These are phyloP conservation scores for Chrysanthemum makinoi DNA, from an alignment of 129 eudicot genomes.

Conservation along the genomic window DNA sequence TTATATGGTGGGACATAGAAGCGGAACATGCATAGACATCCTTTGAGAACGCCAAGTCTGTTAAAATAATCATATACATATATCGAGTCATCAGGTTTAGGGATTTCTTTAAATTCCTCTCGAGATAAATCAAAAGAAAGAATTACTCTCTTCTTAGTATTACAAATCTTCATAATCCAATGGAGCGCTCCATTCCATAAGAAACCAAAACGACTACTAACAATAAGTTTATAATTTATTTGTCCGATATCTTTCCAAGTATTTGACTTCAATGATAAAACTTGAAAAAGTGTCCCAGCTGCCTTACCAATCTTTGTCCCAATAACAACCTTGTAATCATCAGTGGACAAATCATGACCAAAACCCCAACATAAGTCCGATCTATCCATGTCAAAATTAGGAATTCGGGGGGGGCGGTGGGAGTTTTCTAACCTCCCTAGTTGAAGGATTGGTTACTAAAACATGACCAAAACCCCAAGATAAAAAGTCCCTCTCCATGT, in stretches of 20 bases:
- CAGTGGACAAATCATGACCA: neutral
- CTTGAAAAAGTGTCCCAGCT: too few species aligned
- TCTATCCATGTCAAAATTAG: neutral
- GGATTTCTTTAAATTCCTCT: neutral
- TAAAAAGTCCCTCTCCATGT: neutral
- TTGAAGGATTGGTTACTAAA: neutral
- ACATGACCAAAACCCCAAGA: neutral
- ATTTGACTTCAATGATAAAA: neutral
- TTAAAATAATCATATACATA: neutral
- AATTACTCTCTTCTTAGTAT: neutral
- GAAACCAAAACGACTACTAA: neutral
- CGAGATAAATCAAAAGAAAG: neutral
- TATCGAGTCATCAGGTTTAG: neutral
- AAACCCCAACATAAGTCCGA: slow-evolving; percentile 8
- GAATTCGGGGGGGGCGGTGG: neutral
- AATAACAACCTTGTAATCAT: slow-evolving; percentile 1
- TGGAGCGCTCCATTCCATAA: neutral
- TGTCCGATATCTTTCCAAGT: neutral
- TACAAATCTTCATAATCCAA: neutral
- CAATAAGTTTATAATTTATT: neutral
- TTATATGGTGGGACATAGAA: neutral
- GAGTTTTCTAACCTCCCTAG: neutral
- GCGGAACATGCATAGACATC: neutral
- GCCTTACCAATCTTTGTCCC: neutral
- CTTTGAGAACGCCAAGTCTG: neutral